phyloP scores from a whole-genome alignment of 495 filamentous ascomycete species.

The Penicillium lagena region DNA sequence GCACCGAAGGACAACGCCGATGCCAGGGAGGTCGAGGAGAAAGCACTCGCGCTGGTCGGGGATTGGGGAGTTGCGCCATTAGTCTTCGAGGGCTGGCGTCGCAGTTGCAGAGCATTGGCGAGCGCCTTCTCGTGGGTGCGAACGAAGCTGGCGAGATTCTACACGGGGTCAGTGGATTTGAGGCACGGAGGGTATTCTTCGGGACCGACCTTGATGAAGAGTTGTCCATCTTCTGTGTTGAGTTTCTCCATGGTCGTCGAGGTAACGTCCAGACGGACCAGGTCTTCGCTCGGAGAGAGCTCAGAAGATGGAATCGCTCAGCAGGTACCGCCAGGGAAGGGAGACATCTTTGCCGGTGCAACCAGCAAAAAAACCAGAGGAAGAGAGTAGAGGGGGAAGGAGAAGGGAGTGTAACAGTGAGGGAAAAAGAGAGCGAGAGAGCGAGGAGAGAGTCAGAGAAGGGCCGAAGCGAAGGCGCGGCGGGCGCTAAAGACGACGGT shows the following conservation, averaged over 20 bases:
- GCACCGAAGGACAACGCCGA: conserved; percentile 80
- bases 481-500: conserved; percentile 6
- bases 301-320: conserved; percentile 34
- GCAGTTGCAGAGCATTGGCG: conserved; percentile 87
- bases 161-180: not conserved
- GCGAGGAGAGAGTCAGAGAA: not conserved
- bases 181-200: not conserved
- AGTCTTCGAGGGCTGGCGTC: conserved; percentile 53
- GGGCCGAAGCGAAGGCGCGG: not conserved
- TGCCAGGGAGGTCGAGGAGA: conserved; percentile 65
- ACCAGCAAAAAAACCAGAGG: conserved; percentile 11
- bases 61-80: conserved; percentile 49
- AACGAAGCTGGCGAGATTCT: conserved; percentile 94
- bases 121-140: conserved; percentile 95
- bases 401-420: not conserved
- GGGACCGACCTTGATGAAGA: conserved; percentile 71
- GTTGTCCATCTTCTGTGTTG: conserved; percentile 76
- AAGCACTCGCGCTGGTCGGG: conserved; percentile 46
- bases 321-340: conserved; percentile 22
- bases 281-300: conserved; percentile 21
- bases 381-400: conserved; percentile 7
- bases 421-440: conserved; percentile 2
- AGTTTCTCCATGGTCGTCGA: conserved; percentile 43
- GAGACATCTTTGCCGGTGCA: conserved; percentile 37
- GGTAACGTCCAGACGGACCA: conserved; percentile 15